Base-by-base conservation (phyloP, 2,329 filamentous ascomycete species). In the Bipolaris victoriae region DNA sequence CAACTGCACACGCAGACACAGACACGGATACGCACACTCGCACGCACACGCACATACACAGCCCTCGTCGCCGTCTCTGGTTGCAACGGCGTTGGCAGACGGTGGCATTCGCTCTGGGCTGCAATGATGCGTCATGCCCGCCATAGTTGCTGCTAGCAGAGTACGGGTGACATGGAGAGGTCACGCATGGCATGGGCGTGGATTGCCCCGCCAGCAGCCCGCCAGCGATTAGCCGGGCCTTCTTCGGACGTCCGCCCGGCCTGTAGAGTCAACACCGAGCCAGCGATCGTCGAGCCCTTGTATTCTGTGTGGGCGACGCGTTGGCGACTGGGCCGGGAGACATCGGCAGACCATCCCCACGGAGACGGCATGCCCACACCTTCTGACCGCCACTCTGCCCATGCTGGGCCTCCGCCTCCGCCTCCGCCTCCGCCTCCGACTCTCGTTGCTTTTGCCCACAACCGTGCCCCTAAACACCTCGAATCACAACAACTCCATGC, bases 341-440 rank as follows among this genome's bases (percentile, higher is more conserved):
- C 51, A 58, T 65, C 63, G 64, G 59, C 64, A 57, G 61, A n/a
- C 47, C 39, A 55, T 39, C 3, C 47, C 47, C 47, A 51, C 40
- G 47, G 40, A 35, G 44, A 35, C 16, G 15, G 37, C 39, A 33
- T 45, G 46, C 52, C 39, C 39, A 36, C 39, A 36, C 45, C 49
- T 43, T 6, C 26, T 43, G 54, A 37, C 54, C 49, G 54, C 49
- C 49, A 47, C 31, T 57, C 36, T 36, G 47, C 24, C 24, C 36
- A 10, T 29, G 26, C 18, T 18, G 40, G 36, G 36, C 43, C 49
- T 20, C 35, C 33, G 31, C 41, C 22, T 48, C 26, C 52, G 24
- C 31, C 29, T 49, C n/a, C n/a, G 36, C 43, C 49, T 20, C 35
- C 33, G 31, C 41, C 22, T 48, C 26, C 52, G 24, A 31, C 29